A percentile compares a stretch with the other conserved stretches of the same genome.
Conservation (phyloP, 2,329 filamentous ascomycete genomes). For the Alternaria triticina region DNA sequence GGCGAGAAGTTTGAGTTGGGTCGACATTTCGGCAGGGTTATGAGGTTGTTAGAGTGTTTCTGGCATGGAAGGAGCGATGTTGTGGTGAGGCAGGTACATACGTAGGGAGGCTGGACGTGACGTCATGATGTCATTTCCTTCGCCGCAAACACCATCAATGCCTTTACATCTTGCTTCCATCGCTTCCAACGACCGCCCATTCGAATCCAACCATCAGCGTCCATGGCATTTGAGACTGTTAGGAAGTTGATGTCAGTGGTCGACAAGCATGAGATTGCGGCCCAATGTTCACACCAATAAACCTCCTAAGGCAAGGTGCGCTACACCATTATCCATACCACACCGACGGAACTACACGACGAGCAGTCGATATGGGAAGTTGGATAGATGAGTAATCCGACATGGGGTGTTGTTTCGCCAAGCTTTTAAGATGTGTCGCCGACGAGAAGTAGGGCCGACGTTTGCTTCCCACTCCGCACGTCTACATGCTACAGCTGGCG, state of each 20-base stretch:
- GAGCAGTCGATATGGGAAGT: neutral
- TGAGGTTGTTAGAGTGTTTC: neutral
- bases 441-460: neutral
- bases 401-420: neutral
- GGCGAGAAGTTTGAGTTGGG: slow-evolving; percentile 15
- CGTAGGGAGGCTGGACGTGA: neutral
- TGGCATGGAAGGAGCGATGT: neutral
- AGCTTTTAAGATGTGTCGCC: neutral
- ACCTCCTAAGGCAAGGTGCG: neutral
- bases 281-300: neutral
- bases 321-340: neutral
- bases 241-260: no score
- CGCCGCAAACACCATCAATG: neutral
- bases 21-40: neutral
- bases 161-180: neutral
- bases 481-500: neutral
- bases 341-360: neutral
- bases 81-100: neutral
- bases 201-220: no score
- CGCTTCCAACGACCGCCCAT: neutral
- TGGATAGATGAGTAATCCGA: neutral
- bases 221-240: no score
- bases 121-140: neutral
- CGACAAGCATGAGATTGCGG: no score
- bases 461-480: neutral